These are phyloP conservation scores for Pseudoneurospora amorphoporcata DNA, from an alignment of 495 filamentous ascomycete species.

Conservation along the genomic window DNA sequence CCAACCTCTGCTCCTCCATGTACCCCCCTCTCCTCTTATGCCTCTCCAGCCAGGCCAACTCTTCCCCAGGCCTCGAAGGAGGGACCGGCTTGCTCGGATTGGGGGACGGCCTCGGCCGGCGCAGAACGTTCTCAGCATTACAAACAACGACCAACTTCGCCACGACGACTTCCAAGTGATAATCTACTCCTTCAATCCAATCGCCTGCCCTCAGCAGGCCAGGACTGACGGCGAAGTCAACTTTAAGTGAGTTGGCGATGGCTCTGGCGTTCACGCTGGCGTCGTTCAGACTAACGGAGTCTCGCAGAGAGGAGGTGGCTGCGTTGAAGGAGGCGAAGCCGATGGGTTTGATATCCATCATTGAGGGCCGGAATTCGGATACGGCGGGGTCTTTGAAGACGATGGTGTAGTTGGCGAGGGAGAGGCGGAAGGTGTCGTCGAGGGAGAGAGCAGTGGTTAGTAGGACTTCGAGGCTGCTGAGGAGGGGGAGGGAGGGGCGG, in stretches of 20 bases:
- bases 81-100: neutral
- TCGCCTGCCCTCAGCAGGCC: neutral
- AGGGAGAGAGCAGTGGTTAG: neutral
- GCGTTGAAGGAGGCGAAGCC: neutral
- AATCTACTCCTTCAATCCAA: neutral
- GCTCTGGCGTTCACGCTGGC: neutral
- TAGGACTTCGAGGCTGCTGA: neutral
- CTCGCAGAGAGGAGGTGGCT: neutral
- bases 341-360: neutral
- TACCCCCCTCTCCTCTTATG: neutral
- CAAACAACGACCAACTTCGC: neutral
- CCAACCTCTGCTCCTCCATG: slow-evolving; percentile 5
- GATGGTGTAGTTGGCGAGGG: neutral
- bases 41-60: neutral
- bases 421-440: neutral
- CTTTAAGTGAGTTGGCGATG: neutral
- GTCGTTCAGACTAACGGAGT: neutral
- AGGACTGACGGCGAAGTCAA: neutral
- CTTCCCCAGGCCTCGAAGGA: neutral
- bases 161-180: neutral
- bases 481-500: neutral
- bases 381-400: neutral
- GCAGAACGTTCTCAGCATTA: neutral
- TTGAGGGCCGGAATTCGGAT: neutral
- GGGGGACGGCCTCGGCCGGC: neutral